These are phyloP conservation scores for Fistulinella prunicolor DNA, from an alignment of 768 basidiomycete genomes.

Conservation along the genomic window DNA sequence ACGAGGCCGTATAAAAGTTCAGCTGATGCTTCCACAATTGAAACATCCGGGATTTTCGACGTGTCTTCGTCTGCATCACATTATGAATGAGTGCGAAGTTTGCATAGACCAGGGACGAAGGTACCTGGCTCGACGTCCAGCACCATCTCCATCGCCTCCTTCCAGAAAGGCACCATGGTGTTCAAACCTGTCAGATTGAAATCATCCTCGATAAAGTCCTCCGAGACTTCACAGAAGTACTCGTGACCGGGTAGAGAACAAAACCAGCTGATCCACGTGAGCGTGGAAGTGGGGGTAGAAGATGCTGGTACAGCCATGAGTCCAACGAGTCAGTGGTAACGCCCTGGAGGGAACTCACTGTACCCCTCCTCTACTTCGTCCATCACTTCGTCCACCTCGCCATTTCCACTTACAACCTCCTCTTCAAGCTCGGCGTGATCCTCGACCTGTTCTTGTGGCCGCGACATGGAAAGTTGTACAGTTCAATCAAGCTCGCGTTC, in stretches of 20 bases:
- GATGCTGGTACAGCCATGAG: slow-evolving; percentile 53
- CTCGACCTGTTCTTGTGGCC: slow-evolving; percentile 40
- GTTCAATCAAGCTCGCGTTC: slow-evolving; percentile 24
- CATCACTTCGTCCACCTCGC: slow-evolving; percentile 76
- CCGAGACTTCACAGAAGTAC: slow-evolving; percentile 97
- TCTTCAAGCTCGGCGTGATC: slow-evolving; percentile 56
- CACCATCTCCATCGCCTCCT: slow-evolving; percentile 99
- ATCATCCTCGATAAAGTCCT: slow-evolving; percentile 99
- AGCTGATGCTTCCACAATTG: slow-evolving; percentile 96
- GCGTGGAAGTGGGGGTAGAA: slow-evolving; percentile 84
- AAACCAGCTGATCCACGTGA: slow-evolving; percentile 97
- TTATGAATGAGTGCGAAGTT: slow-evolving; percentile 10
- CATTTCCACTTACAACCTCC: slow-evolving; percentile 55
- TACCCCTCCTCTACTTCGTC: slow-evolving; percentile 68
- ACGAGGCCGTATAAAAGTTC: slow-evolving; percentile 97
- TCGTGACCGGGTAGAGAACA: slow-evolving; percentile 94
- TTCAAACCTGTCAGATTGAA: slow-evolving; percentile 98
- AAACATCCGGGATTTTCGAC: slow-evolving; percentile 95
- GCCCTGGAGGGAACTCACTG: slow-evolving; percentile 51
- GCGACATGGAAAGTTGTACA: slow-evolving; percentile 36
- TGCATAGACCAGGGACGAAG: slow-evolving; percentile 27
- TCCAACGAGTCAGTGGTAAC: slow-evolving; percentile 8
- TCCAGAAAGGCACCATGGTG: slow-evolving; percentile 97
- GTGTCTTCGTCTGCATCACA: slow-evolving; percentile 75
- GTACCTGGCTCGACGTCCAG: slow-evolving; percentile 97